Percentiles rank a stretch among this genome's conserved stretches.
These are phyloP conservation scores for Populus ilicifolia DNA, from an alignment of 345 rosid species.

Conservation along the genomic window DNA sequence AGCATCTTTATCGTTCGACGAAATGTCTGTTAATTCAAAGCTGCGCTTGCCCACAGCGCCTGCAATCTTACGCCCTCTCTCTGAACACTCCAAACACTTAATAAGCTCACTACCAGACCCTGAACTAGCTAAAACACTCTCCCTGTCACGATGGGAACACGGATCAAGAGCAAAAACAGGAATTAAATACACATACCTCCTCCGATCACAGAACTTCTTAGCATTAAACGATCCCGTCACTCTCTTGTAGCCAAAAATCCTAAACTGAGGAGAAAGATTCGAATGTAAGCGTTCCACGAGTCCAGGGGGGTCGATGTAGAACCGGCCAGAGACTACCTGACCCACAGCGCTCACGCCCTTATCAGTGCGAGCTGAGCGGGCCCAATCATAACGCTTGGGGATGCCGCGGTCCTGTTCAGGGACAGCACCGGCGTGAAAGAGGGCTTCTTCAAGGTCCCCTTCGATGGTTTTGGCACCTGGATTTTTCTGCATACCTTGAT, in stretches of 20 bases:
- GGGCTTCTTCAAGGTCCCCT: constrained; percentile 93
- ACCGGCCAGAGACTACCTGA: constrained; percentile 84
- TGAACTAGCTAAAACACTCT: constrained; percentile 70
- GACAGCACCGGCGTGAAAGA: constrained; percentile 75
- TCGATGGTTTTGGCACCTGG: constrained; percentile 97
- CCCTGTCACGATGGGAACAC: constrained; percentile 66
- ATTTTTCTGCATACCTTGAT: constrained; percentile 97
- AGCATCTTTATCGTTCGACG: constrained; percentile 31
- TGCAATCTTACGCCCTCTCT: constrained; percentile 70
- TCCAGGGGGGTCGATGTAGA: constrained; percentile 91
- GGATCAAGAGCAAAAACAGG: constrained; percentile 90
- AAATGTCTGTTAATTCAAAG: constrained; percentile 34
- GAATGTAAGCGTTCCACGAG: constrained; percentile 68
- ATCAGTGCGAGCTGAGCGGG: constrained; percentile 89
- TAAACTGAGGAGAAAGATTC: constrained; percentile 54
- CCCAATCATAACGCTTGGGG: constrained; percentile 74
- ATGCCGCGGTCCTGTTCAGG: constrained; percentile 76
- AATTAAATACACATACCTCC: constrained; percentile 87
- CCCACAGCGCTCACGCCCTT: constrained; percentile 99
- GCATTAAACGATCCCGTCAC: constrained; percentile 71
- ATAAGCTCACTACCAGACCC: constrained; percentile 67
- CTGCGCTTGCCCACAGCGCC: constrained; percentile 66
- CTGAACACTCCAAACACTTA: constrained; percentile 76
- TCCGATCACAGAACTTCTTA: constrained; percentile 81
- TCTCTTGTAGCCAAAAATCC: constrained; percentile 77